Conservation (phyloP, 805 yeast species). For the Wickerhamomyces silvicola region DNA sequence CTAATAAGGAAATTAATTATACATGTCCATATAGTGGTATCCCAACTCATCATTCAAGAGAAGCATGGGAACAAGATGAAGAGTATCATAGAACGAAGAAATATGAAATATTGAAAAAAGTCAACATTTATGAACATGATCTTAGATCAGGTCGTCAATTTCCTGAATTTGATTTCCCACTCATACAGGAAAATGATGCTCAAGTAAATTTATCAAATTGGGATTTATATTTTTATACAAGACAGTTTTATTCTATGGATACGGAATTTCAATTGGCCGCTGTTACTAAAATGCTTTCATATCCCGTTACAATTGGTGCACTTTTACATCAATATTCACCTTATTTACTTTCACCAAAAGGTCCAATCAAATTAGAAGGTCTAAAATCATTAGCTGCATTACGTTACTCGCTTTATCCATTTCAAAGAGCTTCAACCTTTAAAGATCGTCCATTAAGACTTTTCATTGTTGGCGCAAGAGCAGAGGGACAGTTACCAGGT, state of each 20-base stretch:
- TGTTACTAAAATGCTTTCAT: conserved; percentile 87
- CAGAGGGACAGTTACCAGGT: conserved; percentile 89
- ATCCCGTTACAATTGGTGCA: conserved; percentile 86
- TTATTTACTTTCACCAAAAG: conserved; percentile 71
- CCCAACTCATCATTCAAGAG: conserved; percentile 88
- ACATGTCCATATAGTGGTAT: conserved; percentile 94
- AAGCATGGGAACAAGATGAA: conserved; percentile 81
- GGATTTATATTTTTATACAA: conserved; percentile 91
- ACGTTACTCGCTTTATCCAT: conserved; percentile 82
- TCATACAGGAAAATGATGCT: conserved; percentile 66
- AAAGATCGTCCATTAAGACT: conserved; percentile 86
- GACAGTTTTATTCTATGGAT: conserved; percentile 93
- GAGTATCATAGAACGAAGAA: conserved; percentile 62
- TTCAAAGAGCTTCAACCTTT: conserved; percentile 43
- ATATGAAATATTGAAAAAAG: conserved; percentile 75
- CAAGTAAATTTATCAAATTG: conserved; percentile 73
- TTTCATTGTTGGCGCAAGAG: conserved; percentile 85
- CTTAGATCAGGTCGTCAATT: conserved; percentile 88
- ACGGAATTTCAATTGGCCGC: conserved; percentile 94
- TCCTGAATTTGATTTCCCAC: conserved; percentile 94
- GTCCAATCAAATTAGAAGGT: conserved; percentile 88
- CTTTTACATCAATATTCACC: conserved; percentile 82
- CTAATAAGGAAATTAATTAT: conserved; percentile 68
- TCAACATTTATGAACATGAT: conserved; percentile 91
- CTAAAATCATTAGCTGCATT: conserved; percentile 89